Evolutionary conservation across 306 rosid genomes (phyloP).

Genomic region (Luffa aegyptiaca): DNA sequence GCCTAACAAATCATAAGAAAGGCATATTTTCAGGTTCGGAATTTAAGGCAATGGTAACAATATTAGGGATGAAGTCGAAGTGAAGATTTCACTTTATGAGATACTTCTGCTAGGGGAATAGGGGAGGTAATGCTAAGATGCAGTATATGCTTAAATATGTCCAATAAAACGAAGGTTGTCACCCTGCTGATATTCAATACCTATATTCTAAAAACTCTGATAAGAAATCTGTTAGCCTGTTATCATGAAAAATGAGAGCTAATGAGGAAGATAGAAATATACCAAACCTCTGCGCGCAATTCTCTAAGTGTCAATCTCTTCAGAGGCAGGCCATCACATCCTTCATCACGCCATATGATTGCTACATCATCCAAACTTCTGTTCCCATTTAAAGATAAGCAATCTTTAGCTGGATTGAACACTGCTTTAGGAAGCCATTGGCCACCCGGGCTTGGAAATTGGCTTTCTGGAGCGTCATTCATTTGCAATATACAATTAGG

Average conservation of each 20-base stretch:
- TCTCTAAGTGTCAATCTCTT: conserved; percentile 53
- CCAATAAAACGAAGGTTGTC: background rate
- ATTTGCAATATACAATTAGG: conserved; percentile 65
- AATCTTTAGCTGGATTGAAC: conserved; percentile 69
- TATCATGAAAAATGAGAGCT: background rate
- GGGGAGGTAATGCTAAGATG: background rate
- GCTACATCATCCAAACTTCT: conserved; percentile 55
- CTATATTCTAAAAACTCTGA: background rate
- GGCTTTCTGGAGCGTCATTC: conserved; percentile 22
- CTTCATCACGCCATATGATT: conserved; percentile 81
- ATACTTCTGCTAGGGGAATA: background rate
- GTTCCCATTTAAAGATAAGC: conserved; percentile 42
- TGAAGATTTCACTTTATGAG: background rate
- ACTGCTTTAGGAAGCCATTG: conserved; percentile 88
- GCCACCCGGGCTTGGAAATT: conserved; percentile 43
- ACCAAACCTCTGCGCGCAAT: conserved; percentile 78
- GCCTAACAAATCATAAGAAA: background rate
- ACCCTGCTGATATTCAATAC: background rate
- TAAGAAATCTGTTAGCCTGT: background rate
- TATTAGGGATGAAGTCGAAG: background rate
- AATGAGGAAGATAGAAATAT: conserved; percentile 18
- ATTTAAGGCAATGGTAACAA: background rate
- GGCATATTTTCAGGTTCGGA: background rate
- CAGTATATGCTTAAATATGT: background rate
- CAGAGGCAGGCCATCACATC: conserved; percentile 48